A percentile compares a stretch with the other conserved stretches of the same genome.
Conservation (phyloP, 164 flowering plant species). For the Macadamia tetraphylla region DNA sequence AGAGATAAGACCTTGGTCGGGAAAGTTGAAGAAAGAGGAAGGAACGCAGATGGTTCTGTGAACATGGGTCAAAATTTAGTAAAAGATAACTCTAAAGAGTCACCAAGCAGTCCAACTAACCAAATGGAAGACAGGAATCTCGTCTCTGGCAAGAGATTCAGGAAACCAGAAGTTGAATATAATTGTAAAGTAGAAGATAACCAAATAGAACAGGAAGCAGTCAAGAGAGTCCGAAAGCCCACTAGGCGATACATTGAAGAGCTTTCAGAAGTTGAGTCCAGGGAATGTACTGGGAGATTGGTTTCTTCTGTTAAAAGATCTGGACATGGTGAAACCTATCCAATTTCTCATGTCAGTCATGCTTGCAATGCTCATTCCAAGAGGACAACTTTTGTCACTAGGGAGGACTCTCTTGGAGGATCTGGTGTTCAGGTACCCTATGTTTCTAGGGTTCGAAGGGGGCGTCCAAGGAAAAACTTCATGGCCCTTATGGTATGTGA, state of each 20-base stretch:
- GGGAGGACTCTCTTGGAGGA: slow-evolving; percentile 80
- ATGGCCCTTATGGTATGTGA: slow-evolving; percentile 64
- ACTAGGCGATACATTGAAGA: slow-evolving; percentile 93
- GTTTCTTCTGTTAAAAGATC: slow-evolving; percentile 26
- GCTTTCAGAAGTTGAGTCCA: slow-evolving; percentile 65
- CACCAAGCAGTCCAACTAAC: slow-evolving; percentile 15
- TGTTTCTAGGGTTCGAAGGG: slow-evolving; percentile 73
- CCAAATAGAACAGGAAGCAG: slow-evolving; percentile 35
- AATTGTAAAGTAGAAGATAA: slow-evolving; percentile 35
- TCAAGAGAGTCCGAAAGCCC: slow-evolving; percentile 86
- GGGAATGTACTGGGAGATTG: slow-evolving; percentile 42
- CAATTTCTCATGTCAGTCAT: slow-evolving; percentile 27
- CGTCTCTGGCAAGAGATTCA: slow-evolving; percentile 27
- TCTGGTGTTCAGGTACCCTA: slow-evolving; percentile 76
- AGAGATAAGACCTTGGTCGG: slow-evolving; percentile 45
- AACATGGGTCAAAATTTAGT: slow-evolving; percentile 10
- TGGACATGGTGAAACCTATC: slow-evolving; percentile 23
- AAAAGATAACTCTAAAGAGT: slow-evolving; percentile 17
- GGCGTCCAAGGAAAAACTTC: slow-evolving; percentile 82
- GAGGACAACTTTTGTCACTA: slow-evolving; percentile 35
- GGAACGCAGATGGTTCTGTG: slow-evolving; percentile 15
- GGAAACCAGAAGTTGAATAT: slow-evolving; percentile 20
- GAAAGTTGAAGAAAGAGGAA: slow-evolving; percentile 27
- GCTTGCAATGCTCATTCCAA: slow-evolving; percentile 26
- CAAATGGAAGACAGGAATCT: slow-evolving; percentile 20